Evolutionary conservation across 441 rosid genomes (phyloP), one percentile per base, ranked within the genome.

Genomic region (Bruguiera hainesii): DNA sequence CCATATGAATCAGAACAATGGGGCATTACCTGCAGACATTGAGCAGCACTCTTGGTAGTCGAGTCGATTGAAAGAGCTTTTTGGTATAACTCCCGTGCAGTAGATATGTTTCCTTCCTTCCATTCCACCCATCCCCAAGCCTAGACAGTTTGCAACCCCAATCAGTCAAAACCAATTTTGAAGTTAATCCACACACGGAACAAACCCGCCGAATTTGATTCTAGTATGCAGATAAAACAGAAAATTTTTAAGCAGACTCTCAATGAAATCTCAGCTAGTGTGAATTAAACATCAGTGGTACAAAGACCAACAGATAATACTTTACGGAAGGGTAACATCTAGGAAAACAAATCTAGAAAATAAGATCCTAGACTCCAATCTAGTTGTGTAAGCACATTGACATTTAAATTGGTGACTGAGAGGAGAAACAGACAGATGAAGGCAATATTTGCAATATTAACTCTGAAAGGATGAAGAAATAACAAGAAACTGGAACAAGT

Each of bases 101-200:
- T 78, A 33, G 85, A 50, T 75, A 85, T 69, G 74, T 89, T 91
- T 75, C 97, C 98, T 86, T 94, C 97, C 71, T 91, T 91, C 98
- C 98, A 91, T 71, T 94, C 98, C 98, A 91, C 85, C 98, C 96
- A 94, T 66, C 97, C 97, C 98, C 98, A 94, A 60, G 92, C 98
- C 98, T 94, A 74, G 68, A 30, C 31, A 73, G 39, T 26, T 64
- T 26, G 57, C 48, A 28, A 69, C 37, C 57, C 63, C 60, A 66
- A 29, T 42, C 64, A 56, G 64, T 70, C 56, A 19, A 30, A 56
- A 7, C n/a, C 16, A 19, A 26, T 21, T 42, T 55, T 28, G 33
- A 39, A 29, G 6, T 21, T n/a, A 7, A 33, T 19, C 39, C 9
- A 48, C 16, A 42, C 51, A 61, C 6, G 39, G 19, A 61, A 61